Percentiles rank a stretch among this genome's conserved stretches.
Conservation (phyloP, 805 yeast species). For the Candida chauliodis region DNA sequence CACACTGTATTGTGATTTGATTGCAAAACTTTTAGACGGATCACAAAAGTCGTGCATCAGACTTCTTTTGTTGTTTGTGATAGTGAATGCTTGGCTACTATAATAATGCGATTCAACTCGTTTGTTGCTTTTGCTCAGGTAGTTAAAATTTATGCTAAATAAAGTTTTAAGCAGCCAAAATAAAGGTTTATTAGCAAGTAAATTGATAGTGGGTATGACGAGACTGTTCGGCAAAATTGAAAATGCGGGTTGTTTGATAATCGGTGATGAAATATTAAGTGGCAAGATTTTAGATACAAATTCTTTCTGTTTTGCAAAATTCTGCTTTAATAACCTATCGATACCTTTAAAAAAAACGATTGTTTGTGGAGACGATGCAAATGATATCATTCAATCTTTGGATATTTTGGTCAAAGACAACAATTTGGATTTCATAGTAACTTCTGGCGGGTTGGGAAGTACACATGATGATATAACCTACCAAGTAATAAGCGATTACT, state of each 20-base stretch:
- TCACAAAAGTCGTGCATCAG: no score
- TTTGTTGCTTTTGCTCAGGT: no score
- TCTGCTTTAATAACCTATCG: slow-evolving; percentile 60
- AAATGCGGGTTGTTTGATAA: slow-evolving; percentile 54
- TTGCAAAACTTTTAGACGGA: no score
- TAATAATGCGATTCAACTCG: no score
- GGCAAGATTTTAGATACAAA: slow-evolving; percentile 83
- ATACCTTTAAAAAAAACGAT: slow-evolving; percentile 62
- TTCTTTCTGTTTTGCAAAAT: slow-evolving; percentile 65
- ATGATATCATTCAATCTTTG: slow-evolving; percentile 58
- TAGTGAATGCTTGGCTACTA: no score
- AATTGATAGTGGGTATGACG: no score
- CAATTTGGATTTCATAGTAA: slow-evolving; percentile 64
- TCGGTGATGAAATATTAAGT: slow-evolving; percentile 86
- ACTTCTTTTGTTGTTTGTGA: no score
- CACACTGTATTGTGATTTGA: no score
- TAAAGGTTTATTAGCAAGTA: no score
- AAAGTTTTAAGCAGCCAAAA: not conserved
- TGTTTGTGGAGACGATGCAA: slow-evolving; percentile 74
- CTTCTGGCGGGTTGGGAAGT: slow-evolving; percentile 78
- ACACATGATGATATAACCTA: slow-evolving; percentile 91
- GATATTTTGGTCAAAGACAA: slow-evolving; percentile 37
- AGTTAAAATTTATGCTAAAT: no score
- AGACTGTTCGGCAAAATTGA: slow-evolving; percentile 13
- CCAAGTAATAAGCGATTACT: slow-evolving; percentile 67